Evolutionary conservation across 305 asterid genomes (phyloP), one percentile per base, ranked within the genome.

Genomic region (Solanum aculeatissimum): DNA sequence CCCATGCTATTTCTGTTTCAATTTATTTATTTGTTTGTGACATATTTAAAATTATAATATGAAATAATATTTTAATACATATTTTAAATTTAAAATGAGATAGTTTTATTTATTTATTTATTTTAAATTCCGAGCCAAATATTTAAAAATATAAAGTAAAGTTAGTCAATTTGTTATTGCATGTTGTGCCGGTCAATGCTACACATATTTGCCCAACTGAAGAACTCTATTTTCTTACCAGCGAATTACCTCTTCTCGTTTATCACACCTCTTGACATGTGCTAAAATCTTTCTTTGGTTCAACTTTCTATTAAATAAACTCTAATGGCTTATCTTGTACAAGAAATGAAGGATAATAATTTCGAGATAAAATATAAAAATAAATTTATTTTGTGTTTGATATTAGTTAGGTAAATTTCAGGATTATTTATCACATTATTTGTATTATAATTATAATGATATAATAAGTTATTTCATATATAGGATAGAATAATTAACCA

Each of bases 161-260:
- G 27, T 60, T 60, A 60, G 68, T 60, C 68, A 58, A 23, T 58
- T 58, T 60, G 9, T 60, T 60, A 23, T 25, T 62, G 69, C 69
- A 62, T 62, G 69, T 9, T 25, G 69, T 62, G 69, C 69, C 69
- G 69, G 69, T 62, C 69, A 62, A 63, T 63, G 70, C 40, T 63
- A 32, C 70, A 27, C 10, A 63, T 6, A 23, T 12, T 25, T 63
- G 10, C 40, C 70, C 69, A 62, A 62, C 38, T 62, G 38, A 25
- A 25, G 69, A 12, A 5, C 38, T 12, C 40, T 27, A 63, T 63
- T 63, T 63, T 63, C 70, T 63, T 63, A 63, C 40, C n/a, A 7
- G 16, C 70, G 19, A 13, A 63, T 63, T 63, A 63, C 11, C 5
- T 27, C 11, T 63, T 63, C 70, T 63, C 0, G 70, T 63, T 63